These are phyloP conservation scores for Shiraia bambusicola DNA, from an alignment of 2,329 filamentous ascomycete species.

Conservation along the genomic window DNA sequence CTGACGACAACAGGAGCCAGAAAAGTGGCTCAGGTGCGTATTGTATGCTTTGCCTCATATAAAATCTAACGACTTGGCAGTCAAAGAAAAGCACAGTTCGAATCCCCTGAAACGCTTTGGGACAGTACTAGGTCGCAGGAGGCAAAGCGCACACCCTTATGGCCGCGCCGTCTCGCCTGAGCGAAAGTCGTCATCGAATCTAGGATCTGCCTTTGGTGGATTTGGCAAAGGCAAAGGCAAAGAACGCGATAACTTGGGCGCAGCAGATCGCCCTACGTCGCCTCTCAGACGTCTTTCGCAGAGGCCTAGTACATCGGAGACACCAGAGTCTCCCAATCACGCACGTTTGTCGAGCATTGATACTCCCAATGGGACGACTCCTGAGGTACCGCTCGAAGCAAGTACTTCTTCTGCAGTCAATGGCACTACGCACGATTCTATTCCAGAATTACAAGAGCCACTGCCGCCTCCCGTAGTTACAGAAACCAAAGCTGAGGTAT, in stretches of 20 bases:
- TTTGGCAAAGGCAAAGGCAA: conserved; percentile 67
- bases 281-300: conserved; percentile 33
- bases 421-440: conserved; percentile 35
- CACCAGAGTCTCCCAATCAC: conserved; percentile 38
- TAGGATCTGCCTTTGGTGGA: conserved; percentile 60
- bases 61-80: conserved; percentile 21
- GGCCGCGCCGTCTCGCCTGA: conserved; percentile 48
- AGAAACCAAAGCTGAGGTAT: conserved; percentile 33
- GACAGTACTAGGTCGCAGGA: conserved; percentile 43
- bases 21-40: conserved; percentile 53
- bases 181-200: conserved; percentile 54
- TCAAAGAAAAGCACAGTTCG: conserved; percentile 40
- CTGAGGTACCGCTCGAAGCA: conserved; percentile 21
- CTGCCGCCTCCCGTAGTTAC: conserved; percentile 30
- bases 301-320: conserved; percentile 33
- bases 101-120: conserved; percentile 45
- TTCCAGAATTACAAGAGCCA: conserved; percentile 42
- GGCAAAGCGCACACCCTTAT: conserved; percentile 45
- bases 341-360: conserved; percentile 30
- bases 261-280: conserved; percentile 37
- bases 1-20: conserved; percentile 58
- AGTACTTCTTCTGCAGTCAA: conserved; percentile 28
- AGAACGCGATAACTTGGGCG: conserved; percentile 55
- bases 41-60: too few relatives aligned
- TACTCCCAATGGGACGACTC: conserved; percentile 35